Evolutionary conservation across 179 eudicot species (phyloP).

Genomic region (Heliamphora pulchella): DNA sequence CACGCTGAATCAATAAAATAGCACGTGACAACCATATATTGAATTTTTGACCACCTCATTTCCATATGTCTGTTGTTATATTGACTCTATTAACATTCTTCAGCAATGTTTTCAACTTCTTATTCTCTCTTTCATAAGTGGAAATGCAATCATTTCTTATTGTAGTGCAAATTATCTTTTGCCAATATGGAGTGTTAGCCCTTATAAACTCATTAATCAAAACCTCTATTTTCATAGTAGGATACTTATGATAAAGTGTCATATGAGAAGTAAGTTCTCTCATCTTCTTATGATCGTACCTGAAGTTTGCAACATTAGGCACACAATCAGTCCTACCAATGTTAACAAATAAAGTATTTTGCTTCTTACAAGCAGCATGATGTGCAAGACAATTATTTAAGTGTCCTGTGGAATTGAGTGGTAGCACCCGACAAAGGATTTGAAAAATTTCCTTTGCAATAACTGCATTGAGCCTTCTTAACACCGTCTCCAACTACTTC

Average conservation of each 20-base stretch:
- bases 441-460: too few species aligned
- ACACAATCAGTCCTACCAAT: background rate
- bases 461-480: too few species aligned
- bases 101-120: background rate
- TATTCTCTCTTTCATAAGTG: background rate
- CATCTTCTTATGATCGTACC: background rate
- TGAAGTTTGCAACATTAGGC: background rate
- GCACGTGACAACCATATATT: background rate
- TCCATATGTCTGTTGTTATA: constrained; percentile 17
- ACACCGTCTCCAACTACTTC: too few species aligned
- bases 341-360: background rate
- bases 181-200: background rate
- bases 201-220: constrained; percentile 1
- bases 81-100: too few species aligned
- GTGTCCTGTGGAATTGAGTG: too few species aligned
- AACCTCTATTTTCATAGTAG: background rate
- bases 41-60: constrained; percentile 1
- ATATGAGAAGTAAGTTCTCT: background rate
- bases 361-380: too few species aligned
- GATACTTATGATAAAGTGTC: background rate
- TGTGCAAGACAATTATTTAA: too few species aligned
- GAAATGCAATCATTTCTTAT: background rate
- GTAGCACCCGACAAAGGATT: too few species aligned
- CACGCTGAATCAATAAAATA: constrained; percentile 9
- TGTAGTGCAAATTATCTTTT: background rate